phyloP scores from a whole-genome alignment of 1,284 basidiomycete genomes.

The Hemileia vastatrix region DNA sequence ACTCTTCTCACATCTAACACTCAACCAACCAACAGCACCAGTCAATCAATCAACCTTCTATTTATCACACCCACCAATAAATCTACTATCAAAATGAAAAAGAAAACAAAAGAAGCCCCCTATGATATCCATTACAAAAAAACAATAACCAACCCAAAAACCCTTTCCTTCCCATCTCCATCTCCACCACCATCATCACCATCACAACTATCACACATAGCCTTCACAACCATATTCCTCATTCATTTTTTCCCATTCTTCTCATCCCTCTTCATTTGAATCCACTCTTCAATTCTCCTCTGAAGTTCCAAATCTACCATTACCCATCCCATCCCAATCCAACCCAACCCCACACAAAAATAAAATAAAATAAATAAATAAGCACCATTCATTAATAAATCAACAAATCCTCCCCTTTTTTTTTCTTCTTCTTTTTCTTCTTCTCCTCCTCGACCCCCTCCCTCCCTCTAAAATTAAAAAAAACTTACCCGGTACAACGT shows the following conservation, averaged over 20 bases:
- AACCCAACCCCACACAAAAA: not conserved
- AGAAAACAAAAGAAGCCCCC: no score
- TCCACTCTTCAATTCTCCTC: conserved; percentile 12
- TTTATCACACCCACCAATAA: no score
- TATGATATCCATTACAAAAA: no score
- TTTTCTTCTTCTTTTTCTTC: not conserved
- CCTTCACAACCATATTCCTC: no score
- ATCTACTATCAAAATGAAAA: no score
- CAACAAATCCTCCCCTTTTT: not conserved
- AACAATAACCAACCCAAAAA: no score
- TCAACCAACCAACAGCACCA: no score
- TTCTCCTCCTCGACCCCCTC: not conserved
- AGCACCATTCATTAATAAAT: not conserved
- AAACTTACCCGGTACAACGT: conserved; percentile 31
- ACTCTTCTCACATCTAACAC: no score
- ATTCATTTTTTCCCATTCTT: not conserved
- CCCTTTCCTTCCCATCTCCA: no score
- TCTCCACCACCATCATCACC: no score
- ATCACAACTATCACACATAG: no score
- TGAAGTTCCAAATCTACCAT: conserved; percentile 9
- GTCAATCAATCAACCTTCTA: no score
- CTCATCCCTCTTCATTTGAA: conserved; percentile 7
- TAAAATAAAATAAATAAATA: not conserved
- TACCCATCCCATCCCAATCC: not conserved
- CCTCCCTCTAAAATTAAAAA: not conserved